phyloP scores from a whole-genome alignment of 2,329 filamentous ascomycete genomes.

The Fusarium veterinarium region DNA sequence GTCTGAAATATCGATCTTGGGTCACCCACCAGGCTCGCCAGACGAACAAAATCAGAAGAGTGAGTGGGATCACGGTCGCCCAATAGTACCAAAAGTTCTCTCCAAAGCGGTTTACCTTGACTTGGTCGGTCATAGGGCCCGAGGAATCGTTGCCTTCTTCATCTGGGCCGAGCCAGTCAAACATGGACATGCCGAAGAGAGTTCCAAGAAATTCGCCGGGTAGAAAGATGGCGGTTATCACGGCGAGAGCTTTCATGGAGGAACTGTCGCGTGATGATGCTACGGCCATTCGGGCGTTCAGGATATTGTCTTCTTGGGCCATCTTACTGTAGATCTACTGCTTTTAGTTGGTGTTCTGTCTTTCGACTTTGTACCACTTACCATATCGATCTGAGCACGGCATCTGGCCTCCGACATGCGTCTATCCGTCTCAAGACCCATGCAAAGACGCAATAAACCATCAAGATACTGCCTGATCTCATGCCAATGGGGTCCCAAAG shows the following conservation, averaged over 20 bases:
- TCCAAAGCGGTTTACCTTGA: slow-evolving; percentile 47
- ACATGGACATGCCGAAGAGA: slow-evolving; percentile 61
- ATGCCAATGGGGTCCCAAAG: slow-evolving; percentile 56
- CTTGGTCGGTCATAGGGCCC: slow-evolving; percentile 1
- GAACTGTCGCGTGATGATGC: slow-evolving; percentile 57
- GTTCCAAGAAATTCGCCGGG: slow-evolving; percentile 60
- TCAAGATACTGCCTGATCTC: slow-evolving; percentile 61
- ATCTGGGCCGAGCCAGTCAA: slow-evolving; percentile 56
- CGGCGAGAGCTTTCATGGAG: slow-evolving; percentile 60
- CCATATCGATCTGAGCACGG: slow-evolving; percentile 60
- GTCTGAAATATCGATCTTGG: slow-evolving; percentile 59
- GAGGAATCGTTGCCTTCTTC: slow-evolving; percentile 41
- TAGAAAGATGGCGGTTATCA: slow-evolving; percentile 61
- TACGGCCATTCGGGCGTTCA: slow-evolving; percentile 56
- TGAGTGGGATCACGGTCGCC: slow-evolving; percentile 57
- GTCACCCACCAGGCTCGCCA: slow-evolving; percentile 62
- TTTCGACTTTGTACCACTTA: slow-evolving; percentile 37
- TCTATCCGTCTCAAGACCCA: slow-evolving; percentile 58
- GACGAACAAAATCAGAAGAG: slow-evolving; percentile 53
- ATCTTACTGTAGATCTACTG: slow-evolving; percentile 60
- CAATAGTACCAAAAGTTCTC: slow-evolving; percentile 60
- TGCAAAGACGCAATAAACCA: slow-evolving; percentile 56
- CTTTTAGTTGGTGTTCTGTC: slow-evolving; percentile 4
- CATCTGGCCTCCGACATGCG: slow-evolving; percentile 60
- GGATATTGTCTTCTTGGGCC: slow-evolving; percentile 61